A percentile compares a stretch with the other conserved stretches of the same genome.
Conservation (phyloP, 306 rosid species). For the Dalbergia cultrata region DNA sequence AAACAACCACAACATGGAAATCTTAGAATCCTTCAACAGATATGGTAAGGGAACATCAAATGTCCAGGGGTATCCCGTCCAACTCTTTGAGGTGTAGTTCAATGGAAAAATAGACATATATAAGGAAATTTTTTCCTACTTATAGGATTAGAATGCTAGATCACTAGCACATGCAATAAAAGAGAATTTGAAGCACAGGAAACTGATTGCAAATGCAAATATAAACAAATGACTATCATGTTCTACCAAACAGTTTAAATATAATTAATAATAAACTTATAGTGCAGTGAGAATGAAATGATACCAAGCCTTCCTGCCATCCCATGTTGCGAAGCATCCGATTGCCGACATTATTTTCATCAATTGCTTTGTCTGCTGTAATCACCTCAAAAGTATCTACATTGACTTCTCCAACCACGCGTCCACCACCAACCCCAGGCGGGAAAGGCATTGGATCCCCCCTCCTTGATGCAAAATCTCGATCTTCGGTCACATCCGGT, state of each 20-base stretch:
- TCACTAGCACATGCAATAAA: conserved; percentile 24
- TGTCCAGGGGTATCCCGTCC: conserved; percentile 48
- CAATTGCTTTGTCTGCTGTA: conserved; percentile 90
- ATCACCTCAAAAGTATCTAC: conserved; percentile 81
- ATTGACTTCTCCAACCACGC: conserved; percentile 67
- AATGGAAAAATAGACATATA: background rate
- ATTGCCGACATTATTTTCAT: conserved; percentile 94
- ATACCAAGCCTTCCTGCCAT: conserved; percentile 99
- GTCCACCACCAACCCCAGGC: conserved; percentile 99
- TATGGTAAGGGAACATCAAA: conserved; percentile 38
- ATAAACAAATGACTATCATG: conserved; percentile 24
- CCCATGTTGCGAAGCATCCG: conserved; percentile 99
- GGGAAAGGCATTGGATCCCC: conserved; percentile 99
- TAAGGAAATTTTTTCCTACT: conserved; percentile 12
- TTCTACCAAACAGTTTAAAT: conserved; percentile 45
- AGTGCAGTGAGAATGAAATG: conserved; percentile 57
- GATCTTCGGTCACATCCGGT: conserved; percentile 73
- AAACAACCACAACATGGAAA: conserved; percentile 48
- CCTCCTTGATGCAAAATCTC: conserved; percentile 79
- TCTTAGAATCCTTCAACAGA: conserved; percentile 51
- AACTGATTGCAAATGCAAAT: conserved; percentile 35
- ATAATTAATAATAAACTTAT: conserved; percentile 24
- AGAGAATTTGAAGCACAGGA: background rate
- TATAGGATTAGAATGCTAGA: background rate
- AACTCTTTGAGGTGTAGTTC: conserved; percentile 38